A percentile compares a stretch with the other conserved stretches of the same genome.
These are phyloP conservation scores for Geranomyces variabilis DNA, from an alignment of 192 early-diverging fungal genomes.

Conservation along the genomic window DNA sequence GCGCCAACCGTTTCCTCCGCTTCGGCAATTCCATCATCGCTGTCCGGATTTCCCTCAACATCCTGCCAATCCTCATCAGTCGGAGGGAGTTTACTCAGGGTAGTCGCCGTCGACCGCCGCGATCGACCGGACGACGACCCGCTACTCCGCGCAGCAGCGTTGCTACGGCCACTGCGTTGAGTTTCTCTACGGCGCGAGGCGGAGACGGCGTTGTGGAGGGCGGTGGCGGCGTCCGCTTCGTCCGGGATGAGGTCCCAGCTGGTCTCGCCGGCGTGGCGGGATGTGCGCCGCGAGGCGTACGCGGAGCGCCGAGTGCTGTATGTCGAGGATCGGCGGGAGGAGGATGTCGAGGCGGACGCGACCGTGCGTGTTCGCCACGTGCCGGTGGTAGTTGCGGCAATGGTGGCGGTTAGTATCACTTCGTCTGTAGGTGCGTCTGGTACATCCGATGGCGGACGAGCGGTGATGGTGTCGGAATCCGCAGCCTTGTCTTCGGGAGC, in stretches of 20 bases:
- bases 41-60: neutral
- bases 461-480: neutral
- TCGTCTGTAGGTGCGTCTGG: constrained; percentile 11
- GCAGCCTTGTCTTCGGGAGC: neutral
- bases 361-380: neutral
- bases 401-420: neutral
- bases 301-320: neutral
- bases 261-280: neutral
- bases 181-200: neutral
- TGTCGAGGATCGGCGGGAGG: neutral
- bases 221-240: neutral
- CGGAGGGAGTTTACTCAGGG: neutral
- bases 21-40: neutral
- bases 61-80: constrained; percentile 5
- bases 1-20: no score
- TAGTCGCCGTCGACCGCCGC: neutral
- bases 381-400: neutral
- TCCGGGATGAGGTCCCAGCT: constrained; percentile 9
- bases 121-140: neutral
- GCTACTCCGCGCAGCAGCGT: neutral
- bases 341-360: neutral
- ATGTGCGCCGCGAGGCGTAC: neutral
- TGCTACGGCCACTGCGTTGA: neutral
- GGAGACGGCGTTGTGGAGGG: neutral
- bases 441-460: neutral